phyloP scores from a whole-genome alignment of 108 stramenopile genomes.

The Pinguiococcus pyrenoidosus region DNA sequence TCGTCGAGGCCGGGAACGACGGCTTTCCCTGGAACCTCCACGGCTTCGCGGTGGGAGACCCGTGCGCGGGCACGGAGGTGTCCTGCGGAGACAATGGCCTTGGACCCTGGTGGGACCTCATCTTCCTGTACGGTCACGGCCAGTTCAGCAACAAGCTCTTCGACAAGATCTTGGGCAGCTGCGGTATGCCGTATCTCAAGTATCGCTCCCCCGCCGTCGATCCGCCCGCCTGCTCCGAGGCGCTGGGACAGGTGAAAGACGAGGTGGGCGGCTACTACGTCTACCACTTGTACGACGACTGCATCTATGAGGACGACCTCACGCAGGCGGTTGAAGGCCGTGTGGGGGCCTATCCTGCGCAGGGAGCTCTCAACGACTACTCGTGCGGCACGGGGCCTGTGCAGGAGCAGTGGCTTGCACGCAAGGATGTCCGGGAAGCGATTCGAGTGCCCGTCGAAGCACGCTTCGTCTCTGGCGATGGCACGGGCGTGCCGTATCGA shows the following conservation, averaged over 20 bases:
- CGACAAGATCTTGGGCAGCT: slow-evolving; percentile 37
- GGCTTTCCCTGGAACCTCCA: background rate
- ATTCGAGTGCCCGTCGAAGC: slow-evolving; percentile 33
- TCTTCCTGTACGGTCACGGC: slow-evolving; percentile 58
- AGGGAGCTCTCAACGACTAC: slow-evolving; percentile 54
- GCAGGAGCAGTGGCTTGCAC: slow-evolving; percentile 36
- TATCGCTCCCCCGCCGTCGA: background rate
- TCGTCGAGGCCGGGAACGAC: slow-evolving; percentile 27
- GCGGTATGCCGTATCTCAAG: slow-evolving; percentile 14
- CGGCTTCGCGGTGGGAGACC: slow-evolving; percentile 63
- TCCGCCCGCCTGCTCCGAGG: slow-evolving; percentile 23
- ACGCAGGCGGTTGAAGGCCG: background rate
- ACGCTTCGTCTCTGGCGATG: slow-evolving; percentile 46
- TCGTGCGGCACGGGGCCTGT: slow-evolving; percentile 45
- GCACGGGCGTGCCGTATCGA: slow-evolving; percentile 50
- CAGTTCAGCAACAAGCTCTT: slow-evolving; percentile 45
- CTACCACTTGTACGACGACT: slow-evolving; percentile 57
- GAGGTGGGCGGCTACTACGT: slow-evolving; percentile 52
- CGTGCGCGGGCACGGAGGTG: slow-evolving; percentile 56
- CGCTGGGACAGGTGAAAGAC: slow-evolving; percentile 21
- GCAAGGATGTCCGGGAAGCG: slow-evolving; percentile 40
- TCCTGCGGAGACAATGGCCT: slow-evolving; percentile 25
- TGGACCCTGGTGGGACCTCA: slow-evolving; percentile 36
- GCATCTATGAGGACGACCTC: slow-evolving; percentile 45
- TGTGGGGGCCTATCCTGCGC: no score